These are phyloP conservation scores for Ogataea degrootiae DNA, from an alignment of 805 yeast genomes.

Conservation along the genomic window DNA sequence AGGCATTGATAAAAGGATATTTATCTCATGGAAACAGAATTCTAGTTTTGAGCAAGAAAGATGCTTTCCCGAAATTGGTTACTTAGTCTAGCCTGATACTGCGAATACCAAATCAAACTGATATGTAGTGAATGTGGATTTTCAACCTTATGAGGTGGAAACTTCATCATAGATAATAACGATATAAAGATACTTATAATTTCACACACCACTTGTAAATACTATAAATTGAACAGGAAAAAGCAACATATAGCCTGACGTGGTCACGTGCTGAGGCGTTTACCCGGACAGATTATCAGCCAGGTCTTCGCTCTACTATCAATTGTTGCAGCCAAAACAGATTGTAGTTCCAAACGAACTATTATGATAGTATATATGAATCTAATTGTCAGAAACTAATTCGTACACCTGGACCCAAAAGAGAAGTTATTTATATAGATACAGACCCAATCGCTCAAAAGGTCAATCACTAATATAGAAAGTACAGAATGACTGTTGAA, in stretches of 20 bases:
- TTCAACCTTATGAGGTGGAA: no score
- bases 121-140: no score
- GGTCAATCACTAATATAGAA: background rate
- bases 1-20: constrained; percentile 70
- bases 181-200: no score
- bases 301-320: background rate
- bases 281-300: constrained; percentile 11
- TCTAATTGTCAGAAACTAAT: no score
- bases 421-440: no score
- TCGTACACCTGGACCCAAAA: no score
- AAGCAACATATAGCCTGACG: no score
- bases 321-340: constrained; percentile 8
- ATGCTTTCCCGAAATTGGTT: constrained; percentile 57
- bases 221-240: no score
- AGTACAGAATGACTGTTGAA: constrained; percentile 18
- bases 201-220: no score
- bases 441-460: no score
- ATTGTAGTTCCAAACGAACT: constrained; percentile 1
- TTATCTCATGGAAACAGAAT: constrained; percentile 71
- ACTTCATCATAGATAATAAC: no score
- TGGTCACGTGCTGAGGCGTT: background rate
- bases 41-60: constrained; percentile 68
- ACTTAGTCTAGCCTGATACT: background rate
- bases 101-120: background rate
- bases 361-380: background rate